Conservation (phyloP, 2,329 filamentous ascomycete genomes). For the Chaetomium olivaceum region DNA sequence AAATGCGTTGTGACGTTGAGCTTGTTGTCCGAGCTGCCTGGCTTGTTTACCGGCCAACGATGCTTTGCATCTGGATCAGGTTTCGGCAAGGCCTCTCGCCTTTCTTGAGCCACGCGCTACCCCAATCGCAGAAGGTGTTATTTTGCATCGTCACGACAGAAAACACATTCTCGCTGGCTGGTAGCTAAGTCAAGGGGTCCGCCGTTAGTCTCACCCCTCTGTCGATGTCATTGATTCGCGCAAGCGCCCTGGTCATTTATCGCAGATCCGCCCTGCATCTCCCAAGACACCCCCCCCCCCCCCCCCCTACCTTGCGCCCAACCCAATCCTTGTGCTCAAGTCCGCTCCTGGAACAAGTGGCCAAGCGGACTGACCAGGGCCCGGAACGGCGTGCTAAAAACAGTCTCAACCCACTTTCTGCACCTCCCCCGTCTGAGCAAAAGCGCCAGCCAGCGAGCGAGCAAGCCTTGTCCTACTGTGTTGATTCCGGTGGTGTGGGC, state of each 20-base stretch:
- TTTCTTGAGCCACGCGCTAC: not conserved
- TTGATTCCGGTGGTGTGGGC: constrained; percentile 31
- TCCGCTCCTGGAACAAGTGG: constrained; percentile 28
- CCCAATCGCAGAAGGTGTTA: not conserved
- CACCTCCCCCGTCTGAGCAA: constrained; percentile 26
- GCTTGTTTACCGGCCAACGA: constrained; percentile 12
- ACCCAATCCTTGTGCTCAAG: constrained; percentile 19
- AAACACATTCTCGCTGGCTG: not conserved
- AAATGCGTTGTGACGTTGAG: constrained; percentile 19
- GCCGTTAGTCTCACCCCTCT: constrained; percentile 28
- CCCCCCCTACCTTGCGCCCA: too few species aligned
- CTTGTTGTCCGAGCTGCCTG: constrained; percentile 8
- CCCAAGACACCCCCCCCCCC: constrained; percentile 25
- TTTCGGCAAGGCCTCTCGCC: not conserved
- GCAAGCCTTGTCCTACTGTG: constrained; percentile 28
- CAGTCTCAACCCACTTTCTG: constrained; percentile 25
- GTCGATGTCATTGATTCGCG: constrained; percentile 21
- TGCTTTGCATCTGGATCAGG: constrained; percentile 13
- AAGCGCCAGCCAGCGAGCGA: constrained; percentile 13
- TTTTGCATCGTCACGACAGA: not conserved
- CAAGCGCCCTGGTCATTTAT: constrained; percentile 20
- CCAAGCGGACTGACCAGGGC: constrained; percentile 26
- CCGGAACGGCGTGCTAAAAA: constrained; percentile 32
- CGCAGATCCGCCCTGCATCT: constrained; percentile 29
- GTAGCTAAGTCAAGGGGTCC: not conserved